These are phyloP conservation scores for Spencermartinsiella europaea DNA, from an alignment of 805 yeast species.

Conservation along the genomic window DNA sequence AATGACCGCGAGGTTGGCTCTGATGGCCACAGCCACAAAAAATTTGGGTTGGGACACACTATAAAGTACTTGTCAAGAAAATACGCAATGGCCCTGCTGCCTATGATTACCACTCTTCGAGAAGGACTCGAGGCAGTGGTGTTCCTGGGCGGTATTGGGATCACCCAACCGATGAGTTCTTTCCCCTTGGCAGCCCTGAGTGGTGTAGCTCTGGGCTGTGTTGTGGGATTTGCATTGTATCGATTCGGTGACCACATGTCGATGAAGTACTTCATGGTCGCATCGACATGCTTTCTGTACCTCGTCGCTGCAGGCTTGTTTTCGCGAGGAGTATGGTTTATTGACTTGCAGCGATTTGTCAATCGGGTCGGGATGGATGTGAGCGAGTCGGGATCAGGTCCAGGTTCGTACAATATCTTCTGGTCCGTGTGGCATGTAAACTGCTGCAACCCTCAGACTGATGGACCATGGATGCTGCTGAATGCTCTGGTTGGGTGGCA, in stretches of 20 bases:
- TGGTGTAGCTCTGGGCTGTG: constrained; percentile 55
- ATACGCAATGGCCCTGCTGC: constrained; percentile 70
- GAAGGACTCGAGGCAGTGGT: constrained; percentile 92
- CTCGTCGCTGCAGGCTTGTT: constrained; percentile 82
- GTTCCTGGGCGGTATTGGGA: constrained; percentile 83
- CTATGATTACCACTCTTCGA: constrained; percentile 79
- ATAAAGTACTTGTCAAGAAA: constrained; percentile 32
- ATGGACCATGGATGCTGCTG: constrained; percentile 86
- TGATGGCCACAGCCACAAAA: background rate
- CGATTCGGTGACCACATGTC: constrained; percentile 75
- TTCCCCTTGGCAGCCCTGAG: constrained; percentile 57
- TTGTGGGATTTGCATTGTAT: constrained; percentile 64
- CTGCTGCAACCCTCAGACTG: constrained; percentile 90
- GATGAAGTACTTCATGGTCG: constrained; percentile 65
- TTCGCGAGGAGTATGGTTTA: constrained; percentile 86
- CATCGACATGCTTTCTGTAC: constrained; percentile 75
- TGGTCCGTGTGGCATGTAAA: constrained; percentile 90
- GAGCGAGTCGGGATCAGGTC: constrained; percentile 85
- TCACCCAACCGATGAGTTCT: constrained; percentile 60
- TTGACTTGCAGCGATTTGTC: constrained; percentile 74
- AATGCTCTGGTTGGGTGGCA: constrained; percentile 94
- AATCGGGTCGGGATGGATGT: constrained; percentile 78
- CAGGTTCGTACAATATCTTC: constrained; percentile 81
- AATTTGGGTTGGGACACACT: constrained; percentile 15
- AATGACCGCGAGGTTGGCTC: no score